A percentile compares a stretch with the other conserved stretches of the same genome.
Evolutionary conservation across 1,284 basidiomycete genomes (phyloP).

Genomic region (Malassezia vespertilionis): DNA sequence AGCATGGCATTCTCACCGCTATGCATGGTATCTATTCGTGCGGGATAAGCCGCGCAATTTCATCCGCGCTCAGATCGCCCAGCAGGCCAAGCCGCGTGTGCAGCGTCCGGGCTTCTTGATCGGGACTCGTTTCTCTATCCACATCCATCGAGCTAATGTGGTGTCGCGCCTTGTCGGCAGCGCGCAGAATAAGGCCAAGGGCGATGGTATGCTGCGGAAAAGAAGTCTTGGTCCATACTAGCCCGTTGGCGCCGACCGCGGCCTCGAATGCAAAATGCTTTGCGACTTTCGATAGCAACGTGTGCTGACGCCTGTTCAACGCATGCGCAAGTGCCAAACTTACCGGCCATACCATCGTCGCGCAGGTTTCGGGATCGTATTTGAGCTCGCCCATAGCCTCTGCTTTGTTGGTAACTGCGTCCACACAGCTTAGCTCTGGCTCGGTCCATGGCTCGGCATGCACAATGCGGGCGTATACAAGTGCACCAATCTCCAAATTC

Average conservation of each 20-base stretch:
- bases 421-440: conserved; percentile 42
- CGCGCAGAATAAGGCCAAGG: conserved; percentile 25
- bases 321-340: conserved; percentile 20
- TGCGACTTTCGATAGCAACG: conserved; percentile 25
- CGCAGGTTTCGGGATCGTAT: conserved; percentile 20
- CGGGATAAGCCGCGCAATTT: conserved; percentile 1
- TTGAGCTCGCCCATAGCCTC: conserved; percentile 43
- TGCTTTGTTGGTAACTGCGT: conserved; percentile 31
- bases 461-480: conserved; percentile 38
- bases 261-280: conserved; percentile 40
- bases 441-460: conserved; percentile 33
- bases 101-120: not conserved
- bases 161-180: conserved; percentile 16
- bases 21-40: not conserved
- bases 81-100: not conserved
- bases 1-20: not conserved
- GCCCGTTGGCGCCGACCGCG: conserved; percentile 38
- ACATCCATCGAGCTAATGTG: not conserved
- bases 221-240: conserved; percentile 32
- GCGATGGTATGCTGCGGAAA: conserved; percentile 28
- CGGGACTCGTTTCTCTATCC: conserved; percentile 6
- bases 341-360: conserved; percentile 22
- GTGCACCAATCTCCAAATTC: conserved; percentile 34
- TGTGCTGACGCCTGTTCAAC: conserved; percentile 22
- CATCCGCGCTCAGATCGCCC: conserved; percentile 5